A percentile compares a stretch with the other conserved stretches of the same genome.
phyloP scores from a whole-genome alignment of 2,329 filamentous ascomycete species.

The Cercospora sojina region DNA sequence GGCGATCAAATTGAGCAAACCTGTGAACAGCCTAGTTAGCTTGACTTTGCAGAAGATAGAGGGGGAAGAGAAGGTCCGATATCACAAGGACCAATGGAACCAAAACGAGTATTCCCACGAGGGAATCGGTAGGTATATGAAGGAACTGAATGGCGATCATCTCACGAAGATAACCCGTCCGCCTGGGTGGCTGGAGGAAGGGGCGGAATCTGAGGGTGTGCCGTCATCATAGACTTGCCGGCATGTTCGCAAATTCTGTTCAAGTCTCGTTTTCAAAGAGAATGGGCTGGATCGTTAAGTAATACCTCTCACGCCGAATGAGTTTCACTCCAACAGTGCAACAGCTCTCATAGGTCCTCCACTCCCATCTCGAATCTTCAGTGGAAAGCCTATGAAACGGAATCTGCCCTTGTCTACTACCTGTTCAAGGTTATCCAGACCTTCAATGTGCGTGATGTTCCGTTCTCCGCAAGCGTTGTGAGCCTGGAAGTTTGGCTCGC shows the following conservation, averaged over 20 bases:
- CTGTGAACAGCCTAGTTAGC: slow-evolving; percentile 45
- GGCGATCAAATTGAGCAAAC: slow-evolving; percentile 39
- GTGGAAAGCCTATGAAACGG: slow-evolving; percentile 30
- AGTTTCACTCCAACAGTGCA: slow-evolving; percentile 29
- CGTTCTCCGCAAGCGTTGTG: slow-evolving; percentile 34
- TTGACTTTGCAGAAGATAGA: slow-evolving; percentile 38
- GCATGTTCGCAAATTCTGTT: too few species aligned
- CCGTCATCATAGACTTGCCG: neutral
- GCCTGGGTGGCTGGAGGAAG: slow-evolving; percentile 6
- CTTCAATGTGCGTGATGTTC: slow-evolving; percentile 33
- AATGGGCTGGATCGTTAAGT: too few species aligned
- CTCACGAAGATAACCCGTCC: slow-evolving; percentile 9
- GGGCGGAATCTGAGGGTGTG: slow-evolving; percentile 2
- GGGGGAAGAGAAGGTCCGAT: slow-evolving; percentile 43
- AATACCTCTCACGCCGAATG: too few species aligned
- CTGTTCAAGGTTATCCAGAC: slow-evolving; percentile 30
- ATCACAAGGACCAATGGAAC: slow-evolving; percentile 54
- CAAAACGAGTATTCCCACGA: slow-evolving; percentile 51
- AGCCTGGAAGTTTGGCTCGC: slow-evolving; percentile 32
- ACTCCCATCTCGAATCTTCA: slow-evolving; percentile 32
- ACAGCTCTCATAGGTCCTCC: slow-evolving; percentile 34
- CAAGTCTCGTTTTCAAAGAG: too few species aligned
- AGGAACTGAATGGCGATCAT: slow-evolving; percentile 48
- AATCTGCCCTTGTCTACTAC: slow-evolving; percentile 31
- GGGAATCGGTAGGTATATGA: slow-evolving; percentile 49